phyloP scores from a whole-genome alignment of 257 asterid species.

The Petunia axillaris region DNA sequence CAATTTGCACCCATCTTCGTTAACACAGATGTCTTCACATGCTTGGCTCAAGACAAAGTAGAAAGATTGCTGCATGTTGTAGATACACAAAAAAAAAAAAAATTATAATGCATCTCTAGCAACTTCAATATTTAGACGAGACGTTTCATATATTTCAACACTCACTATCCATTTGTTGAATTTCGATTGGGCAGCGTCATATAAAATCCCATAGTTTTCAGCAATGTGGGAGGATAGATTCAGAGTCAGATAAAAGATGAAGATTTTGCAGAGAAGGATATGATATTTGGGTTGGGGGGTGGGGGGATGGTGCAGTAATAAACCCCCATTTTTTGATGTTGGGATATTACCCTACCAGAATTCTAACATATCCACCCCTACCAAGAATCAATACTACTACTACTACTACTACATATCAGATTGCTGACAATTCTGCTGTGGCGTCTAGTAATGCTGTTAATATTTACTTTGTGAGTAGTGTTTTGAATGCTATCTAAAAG shows the following conservation, averaged over 20 bases:
- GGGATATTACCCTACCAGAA: constrained; percentile 25
- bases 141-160: too few relatives aligned
- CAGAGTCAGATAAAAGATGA: neutral
- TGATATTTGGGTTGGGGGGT: too few relatives aligned
- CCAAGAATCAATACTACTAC: too few relatives aligned
- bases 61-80: too few relatives aligned
- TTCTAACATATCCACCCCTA: neutral
- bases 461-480: neutral
- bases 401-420: neutral
- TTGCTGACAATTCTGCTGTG: neutral
- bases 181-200: neutral
- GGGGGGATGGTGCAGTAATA: constrained; percentile 25
- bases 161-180: neutral
- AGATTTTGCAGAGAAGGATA: neutral
- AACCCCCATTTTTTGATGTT: constrained; percentile 30
- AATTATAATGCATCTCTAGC: too few relatives aligned
- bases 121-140: too few relatives aligned
- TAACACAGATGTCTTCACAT: too few relatives aligned
- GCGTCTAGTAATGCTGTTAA: neutral
- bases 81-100: too few relatives aligned
- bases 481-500: neutral
- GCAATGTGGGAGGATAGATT: neutral
- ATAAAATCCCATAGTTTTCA: constrained; percentile 8
- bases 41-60: too few relatives aligned
- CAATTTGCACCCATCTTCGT: too few relatives aligned